phyloP scores from a whole-genome alignment of 2,329 filamentous ascomycete genomes.

The Diaporthe sp. region DNA sequence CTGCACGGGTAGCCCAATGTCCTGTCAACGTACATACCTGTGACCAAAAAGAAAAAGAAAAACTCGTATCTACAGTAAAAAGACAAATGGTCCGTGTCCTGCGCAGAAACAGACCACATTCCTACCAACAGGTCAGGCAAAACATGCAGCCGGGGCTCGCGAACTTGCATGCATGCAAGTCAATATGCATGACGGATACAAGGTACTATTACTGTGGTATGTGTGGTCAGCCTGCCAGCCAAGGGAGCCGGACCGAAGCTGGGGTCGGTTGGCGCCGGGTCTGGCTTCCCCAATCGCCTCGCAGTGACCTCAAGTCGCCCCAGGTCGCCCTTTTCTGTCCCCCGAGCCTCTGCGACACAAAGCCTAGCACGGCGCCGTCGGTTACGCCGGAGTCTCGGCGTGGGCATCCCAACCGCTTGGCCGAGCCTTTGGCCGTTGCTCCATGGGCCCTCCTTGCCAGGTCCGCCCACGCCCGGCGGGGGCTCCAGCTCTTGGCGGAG shows the following conservation, averaged over 20 bases:
- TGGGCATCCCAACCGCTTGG: constrained; percentile 24
- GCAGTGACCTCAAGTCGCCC: background rate
- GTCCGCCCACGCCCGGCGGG: constrained; percentile 4
- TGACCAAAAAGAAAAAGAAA: no score
- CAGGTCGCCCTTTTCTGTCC: background rate
- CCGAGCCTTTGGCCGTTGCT: constrained; percentile 15
- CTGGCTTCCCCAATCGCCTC: constrained; percentile 16
- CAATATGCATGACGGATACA: constrained; percentile 16
- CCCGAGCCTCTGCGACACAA: background rate
- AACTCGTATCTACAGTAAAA: no score
- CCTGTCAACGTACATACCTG: no score
- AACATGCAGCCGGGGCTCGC: background rate
- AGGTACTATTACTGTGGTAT: background rate
- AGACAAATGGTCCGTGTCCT: no score
- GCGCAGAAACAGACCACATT: constrained; percentile 2
- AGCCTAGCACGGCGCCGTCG: constrained; percentile 23
- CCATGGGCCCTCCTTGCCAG: constrained; percentile 24
- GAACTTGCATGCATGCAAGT: constrained; percentile 1
- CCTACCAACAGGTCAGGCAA: background rate
- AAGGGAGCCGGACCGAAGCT: constrained; percentile 28
- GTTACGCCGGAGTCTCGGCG: constrained; percentile 28
- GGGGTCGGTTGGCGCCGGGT: constrained; percentile 11
- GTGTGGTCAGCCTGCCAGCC: constrained; percentile 19
- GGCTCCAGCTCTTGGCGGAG: constrained; percentile 24
- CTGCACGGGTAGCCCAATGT: no score